Evolutionary conservation across 768 basidiomycete genomes (phyloP).

Genomic region (Boletus pseudopeckii): DNA sequence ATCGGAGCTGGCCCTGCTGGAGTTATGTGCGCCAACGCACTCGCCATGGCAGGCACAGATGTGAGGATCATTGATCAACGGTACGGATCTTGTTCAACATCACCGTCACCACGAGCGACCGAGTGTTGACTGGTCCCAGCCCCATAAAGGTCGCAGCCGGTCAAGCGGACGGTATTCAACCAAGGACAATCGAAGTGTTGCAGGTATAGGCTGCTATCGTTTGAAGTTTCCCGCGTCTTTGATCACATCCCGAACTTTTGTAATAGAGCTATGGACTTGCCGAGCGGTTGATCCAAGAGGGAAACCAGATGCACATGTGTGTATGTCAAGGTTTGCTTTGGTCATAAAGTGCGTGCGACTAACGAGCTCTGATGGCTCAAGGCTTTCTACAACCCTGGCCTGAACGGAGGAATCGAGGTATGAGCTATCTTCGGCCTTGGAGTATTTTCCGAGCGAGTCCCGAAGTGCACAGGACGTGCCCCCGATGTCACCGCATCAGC

Average conservation of each 20-base stretch:
- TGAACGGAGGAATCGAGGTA: slow-evolving; percentile 61
- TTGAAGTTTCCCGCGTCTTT: background rate
- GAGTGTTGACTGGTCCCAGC: slow-evolving; percentile 19
- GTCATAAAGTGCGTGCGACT: background rate
- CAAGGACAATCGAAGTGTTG: slow-evolving; percentile 52
- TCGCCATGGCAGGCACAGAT: slow-evolving; percentile 41
- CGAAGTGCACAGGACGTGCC: slow-evolving; percentile 58
- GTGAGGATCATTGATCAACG: slow-evolving; percentile 48
- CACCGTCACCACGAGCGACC: background rate
- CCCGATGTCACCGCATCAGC: slow-evolving; percentile 59
- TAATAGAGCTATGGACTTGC: slow-evolving; percentile 73
- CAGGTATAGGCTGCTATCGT: slow-evolving; percentile 32
- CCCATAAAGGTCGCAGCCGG: slow-evolving; percentile 42
- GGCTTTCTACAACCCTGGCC: slow-evolving; percentile 74
- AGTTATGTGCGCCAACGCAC: slow-evolving; percentile 64
- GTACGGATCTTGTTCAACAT: slow-evolving; percentile 18
- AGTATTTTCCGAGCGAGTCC: background rate
- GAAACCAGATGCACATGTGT: slow-evolving; percentile 65
- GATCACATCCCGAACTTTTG: background rate
- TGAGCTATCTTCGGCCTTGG: background rate
- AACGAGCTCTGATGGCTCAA: slow-evolving; percentile 21
- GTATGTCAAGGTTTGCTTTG: slow-evolving; percentile 38
- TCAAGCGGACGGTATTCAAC: slow-evolving; percentile 56
- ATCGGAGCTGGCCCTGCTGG: slow-evolving; percentile 54
- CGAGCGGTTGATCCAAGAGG: slow-evolving; percentile 58